A percentile compares a stretch with the other conserved stretches of the same genome.
Conservation (phyloP, 2,329 filamentous ascomycete genomes). For the Sarocladium kiliense region DNA sequence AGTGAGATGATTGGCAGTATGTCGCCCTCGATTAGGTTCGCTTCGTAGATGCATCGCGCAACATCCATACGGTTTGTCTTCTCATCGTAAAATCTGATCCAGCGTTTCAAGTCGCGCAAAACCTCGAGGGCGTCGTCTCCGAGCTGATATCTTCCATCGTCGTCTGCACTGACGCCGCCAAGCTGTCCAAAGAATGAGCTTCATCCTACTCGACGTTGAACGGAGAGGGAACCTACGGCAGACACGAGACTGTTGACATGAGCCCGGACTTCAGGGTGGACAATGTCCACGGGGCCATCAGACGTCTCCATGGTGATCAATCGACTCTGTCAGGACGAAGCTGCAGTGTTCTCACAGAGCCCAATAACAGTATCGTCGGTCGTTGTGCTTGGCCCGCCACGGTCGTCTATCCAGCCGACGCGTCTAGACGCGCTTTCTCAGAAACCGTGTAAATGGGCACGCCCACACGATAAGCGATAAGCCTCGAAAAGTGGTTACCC, state of each 20-base stretch:
- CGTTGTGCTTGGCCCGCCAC: not conserved
- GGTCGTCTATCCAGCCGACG: slow-evolving; percentile 13
- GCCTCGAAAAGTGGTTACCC: not conserved
- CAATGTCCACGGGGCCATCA: slow-evolving; percentile 52
- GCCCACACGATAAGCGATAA: slow-evolving; percentile 7
- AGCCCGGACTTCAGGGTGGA: slow-evolving; percentile 88
- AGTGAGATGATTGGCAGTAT: slow-evolving; percentile 80
- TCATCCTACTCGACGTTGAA: not conserved
- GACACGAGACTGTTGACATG: slow-evolving; percentile 92
- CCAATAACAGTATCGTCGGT: not conserved
- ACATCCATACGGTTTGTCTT: slow-evolving; percentile 93
- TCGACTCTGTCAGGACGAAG: slow-evolving; percentile 1
- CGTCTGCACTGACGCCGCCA: slow-evolving; percentile 73
- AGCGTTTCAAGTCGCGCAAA: slow-evolving; percentile 88
- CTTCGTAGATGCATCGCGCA: slow-evolving; percentile 83
- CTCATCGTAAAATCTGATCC: slow-evolving; percentile 91
- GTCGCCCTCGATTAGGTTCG: slow-evolving; percentile 87
- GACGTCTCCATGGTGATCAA: slow-evolving; percentile 45
- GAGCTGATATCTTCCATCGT: slow-evolving; percentile 78
- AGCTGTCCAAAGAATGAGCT: slow-evolving; percentile 47
- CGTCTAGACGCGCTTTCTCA: slow-evolving; percentile 14
- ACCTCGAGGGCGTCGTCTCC: slow-evolving; percentile 92
- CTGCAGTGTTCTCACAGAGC: not conserved
- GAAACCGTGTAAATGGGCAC: slow-evolving; percentile 12
- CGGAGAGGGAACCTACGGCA: slow-evolving; percentile 57